Conservation (phyloP, 78 protist species). For the Creolimax fragrantissima region DNA sequence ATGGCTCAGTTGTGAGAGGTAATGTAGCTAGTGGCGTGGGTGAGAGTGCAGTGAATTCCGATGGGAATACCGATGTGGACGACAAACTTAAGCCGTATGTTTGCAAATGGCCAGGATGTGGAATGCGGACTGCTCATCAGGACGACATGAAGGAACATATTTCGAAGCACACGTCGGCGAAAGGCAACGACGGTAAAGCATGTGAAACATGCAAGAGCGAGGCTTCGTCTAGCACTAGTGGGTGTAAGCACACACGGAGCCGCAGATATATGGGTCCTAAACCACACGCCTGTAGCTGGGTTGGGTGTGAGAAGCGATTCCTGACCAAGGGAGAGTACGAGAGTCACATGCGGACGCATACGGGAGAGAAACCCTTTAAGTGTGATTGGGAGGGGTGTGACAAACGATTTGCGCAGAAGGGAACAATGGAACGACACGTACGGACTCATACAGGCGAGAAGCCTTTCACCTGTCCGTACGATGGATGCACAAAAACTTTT, state of each 20-base stretch:
- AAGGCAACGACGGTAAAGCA: background rate
- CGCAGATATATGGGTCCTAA: slow-evolving; percentile 37
- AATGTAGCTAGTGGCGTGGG: no score
- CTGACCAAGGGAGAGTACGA: background rate
- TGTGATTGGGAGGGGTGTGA: background rate
- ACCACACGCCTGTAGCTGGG: background rate
- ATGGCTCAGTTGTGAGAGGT: no score
- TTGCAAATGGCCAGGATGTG: background rate
- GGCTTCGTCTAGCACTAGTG: slow-evolving; percentile 7
- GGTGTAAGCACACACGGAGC: slow-evolving; percentile 4
- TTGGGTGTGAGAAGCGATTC: slow-evolving; percentile 20
- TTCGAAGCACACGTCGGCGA: background rate
- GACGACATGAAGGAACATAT: background rate
- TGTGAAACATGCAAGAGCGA: background rate
- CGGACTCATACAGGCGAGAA: slow-evolving; percentile 3
- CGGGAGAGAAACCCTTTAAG: slow-evolving; percentile 2
- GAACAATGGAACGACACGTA: background rate
- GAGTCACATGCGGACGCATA: slow-evolving; percentile 9
- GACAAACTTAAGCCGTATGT: background rate
- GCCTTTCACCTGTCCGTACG: background rate
- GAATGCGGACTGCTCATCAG: background rate
- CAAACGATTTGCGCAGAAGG: background rate
- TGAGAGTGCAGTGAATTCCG: background rate
- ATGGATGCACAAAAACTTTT: background rate
- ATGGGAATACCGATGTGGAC: background rate